Base-by-base conservation (phyloP, 2,329 filamentous ascomycete species). In the Penicillium sp. region DNA sequence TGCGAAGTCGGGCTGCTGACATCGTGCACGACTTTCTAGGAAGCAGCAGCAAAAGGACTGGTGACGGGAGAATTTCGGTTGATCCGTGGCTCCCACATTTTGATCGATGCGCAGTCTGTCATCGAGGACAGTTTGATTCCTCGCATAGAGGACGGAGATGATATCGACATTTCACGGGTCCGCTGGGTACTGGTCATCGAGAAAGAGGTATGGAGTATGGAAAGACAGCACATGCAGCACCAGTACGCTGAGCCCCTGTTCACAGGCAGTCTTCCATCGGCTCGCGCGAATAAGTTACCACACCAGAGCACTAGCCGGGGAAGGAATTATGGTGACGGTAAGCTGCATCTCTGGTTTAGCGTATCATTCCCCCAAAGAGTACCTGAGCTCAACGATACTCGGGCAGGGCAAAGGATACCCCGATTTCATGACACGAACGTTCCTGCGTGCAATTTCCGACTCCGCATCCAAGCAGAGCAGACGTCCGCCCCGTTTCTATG, bases 351-450 rank as follows among this genome's bases (percentile, higher is more conserved):
- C 34, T 24, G n/a, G 8, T 26, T 6, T 24, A 6, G 1, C 20
- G 32, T 32, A 11, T 22, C 2, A 3, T 8, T 6, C 4, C 2
- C 16, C 20, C 35, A 14, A 16, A 1, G 4, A 24, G 24, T 39
- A 4, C 59, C 42, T 46, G 44, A 55, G 32, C 31, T 14, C 14
- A 18, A 43, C 4, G 4, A 9, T 5, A 20, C 32, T 18, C 10
- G 8, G 37, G 2, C 49, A 85, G 82, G 85, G 80, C 0, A 87
- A 87, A 76, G 85, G 85, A 4, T 87, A 87, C 62, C 85, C 85
- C 1, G 85, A 88, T 63, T 69, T 87, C 26, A 74, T 77, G 32
- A 85, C 84, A 9, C 77, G 84, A 37, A 73, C 72, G 2, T 81
- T 87, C 60, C 68, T 86, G 32, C 78, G 76, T 34, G 71, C 72